Conservation (phyloP, 306 rosid species). For the Urtica urens region DNA sequence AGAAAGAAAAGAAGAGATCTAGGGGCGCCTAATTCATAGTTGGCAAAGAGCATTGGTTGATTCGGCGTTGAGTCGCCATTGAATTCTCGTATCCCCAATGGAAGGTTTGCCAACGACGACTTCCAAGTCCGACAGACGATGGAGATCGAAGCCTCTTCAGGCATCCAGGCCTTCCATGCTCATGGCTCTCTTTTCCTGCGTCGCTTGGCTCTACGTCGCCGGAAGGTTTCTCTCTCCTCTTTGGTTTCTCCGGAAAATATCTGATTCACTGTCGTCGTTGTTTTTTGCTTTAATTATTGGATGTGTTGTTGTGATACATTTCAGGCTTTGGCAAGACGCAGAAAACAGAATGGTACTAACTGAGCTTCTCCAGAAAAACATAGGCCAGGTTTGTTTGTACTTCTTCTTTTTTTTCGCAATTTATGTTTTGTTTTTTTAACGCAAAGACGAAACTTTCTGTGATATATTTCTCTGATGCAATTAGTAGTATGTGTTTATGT, state of each 20-base stretch:
- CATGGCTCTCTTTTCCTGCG: conserved; percentile 81
- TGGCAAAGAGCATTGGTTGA: too few species aligned
- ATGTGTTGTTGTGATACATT: conserved; percentile 1
- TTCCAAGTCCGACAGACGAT: conserved; percentile 42
- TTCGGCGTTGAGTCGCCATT: too few species aligned
- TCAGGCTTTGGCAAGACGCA: conserved; percentile 98
- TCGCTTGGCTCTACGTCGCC: conserved; percentile 98
- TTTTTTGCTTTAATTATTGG: background rate
- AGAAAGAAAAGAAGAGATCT: too few species aligned
- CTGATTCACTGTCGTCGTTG: background rate
- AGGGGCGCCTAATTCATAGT: too few species aligned
- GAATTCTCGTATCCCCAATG: too few species aligned
- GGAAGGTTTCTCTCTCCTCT: conserved; percentile 41
- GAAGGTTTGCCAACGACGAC: conserved; percentile 61
- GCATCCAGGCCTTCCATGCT: conserved; percentile 67
- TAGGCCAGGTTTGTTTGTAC: conserved; percentile 46
- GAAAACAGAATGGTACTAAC: conserved; percentile 69
- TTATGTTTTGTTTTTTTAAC: background rate
- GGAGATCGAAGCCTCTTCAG: conserved; percentile 62
- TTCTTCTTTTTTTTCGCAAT: background rate
- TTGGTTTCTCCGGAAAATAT: background rate
- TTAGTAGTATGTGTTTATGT: background rate
- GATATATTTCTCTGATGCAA: background rate
- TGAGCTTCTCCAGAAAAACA: conserved; percentile 49
- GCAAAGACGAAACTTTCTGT: background rate